Conservation (phyloP, 495 filamentous ascomycete genomes). For the Staphylotrichum longicolle region DNA sequence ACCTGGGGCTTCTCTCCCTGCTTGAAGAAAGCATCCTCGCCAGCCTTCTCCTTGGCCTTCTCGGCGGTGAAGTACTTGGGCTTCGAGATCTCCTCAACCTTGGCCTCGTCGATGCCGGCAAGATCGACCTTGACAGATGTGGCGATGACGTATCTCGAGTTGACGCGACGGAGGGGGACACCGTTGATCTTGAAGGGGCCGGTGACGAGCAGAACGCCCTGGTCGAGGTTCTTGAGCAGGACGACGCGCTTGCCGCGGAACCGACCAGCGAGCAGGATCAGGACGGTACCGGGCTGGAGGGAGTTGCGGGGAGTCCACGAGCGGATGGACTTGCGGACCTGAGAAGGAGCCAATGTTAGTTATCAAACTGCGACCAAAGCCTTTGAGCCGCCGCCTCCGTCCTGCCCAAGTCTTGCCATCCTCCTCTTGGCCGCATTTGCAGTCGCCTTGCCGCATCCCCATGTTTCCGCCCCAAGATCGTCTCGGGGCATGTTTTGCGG, state of each 20-base stretch:
- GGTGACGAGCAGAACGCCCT: conserved; percentile 97
- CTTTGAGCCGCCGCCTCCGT: background rate
- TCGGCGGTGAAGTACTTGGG: conserved; percentile 94
- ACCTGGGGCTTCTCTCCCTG: conserved; percentile 97
- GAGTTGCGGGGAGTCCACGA: conserved; percentile 78
- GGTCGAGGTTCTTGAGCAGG: conserved; percentile 92
- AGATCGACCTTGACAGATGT: conserved; percentile 89
- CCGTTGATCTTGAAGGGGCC: conserved; percentile 99
- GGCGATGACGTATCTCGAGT: conserved; percentile 97
- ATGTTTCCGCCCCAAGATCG: conserved; percentile 2
- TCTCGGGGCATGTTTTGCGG: conserved; percentile 1
- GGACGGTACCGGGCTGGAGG: conserved; percentile 87
- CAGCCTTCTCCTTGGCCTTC: conserved; percentile 84
- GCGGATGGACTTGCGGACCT: conserved; percentile 94
- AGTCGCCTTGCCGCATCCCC: conserved; percentile 2
- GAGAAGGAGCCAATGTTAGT: conserved; percentile 32
- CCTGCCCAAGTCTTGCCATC: conserved; percentile 1
- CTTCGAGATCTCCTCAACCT: conserved; percentile 77
- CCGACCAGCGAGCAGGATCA: conserved; percentile 98
- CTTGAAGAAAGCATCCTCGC: conserved; percentile 97
- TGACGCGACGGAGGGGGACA: conserved; percentile 96
- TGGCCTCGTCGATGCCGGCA: conserved; percentile 72
- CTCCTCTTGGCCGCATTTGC: conserved; percentile 8
- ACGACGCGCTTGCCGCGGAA: conserved; percentile 99
- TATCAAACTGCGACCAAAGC: conserved; percentile 6